phyloP scores from a whole-genome alignment of 371 early-diverging fungal species.

The Mucor saturninus region DNA sequence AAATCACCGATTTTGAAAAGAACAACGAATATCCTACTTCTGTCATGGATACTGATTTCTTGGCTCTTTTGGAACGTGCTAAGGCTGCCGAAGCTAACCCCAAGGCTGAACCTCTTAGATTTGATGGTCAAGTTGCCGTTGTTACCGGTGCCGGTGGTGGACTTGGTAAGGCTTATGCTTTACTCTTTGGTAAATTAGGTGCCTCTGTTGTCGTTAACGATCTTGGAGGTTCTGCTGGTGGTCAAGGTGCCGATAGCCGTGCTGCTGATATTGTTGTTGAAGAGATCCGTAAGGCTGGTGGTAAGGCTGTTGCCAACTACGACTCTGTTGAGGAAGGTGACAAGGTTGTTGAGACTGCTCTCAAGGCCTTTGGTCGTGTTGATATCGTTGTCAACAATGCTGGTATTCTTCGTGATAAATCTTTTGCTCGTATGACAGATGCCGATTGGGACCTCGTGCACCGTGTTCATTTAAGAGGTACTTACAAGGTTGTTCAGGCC shows the following conservation, averaged over 20 bases:
- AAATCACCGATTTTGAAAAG: constrained; percentile 78
- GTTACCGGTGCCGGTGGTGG: constrained; percentile 95
- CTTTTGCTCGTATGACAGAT: constrained; percentile 95
- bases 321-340: constrained; percentile 97
- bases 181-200: constrained; percentile 80
- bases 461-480: constrained; percentile 91
- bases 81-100: constrained; percentile 66
- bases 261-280: constrained; percentile 98
- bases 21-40: constrained; percentile 73
- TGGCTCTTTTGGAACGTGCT: constrained; percentile 80
- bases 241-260: constrained; percentile 66
- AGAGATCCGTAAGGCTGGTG: constrained; percentile 92
- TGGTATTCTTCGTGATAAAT: constrained; percentile 95
- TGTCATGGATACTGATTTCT: constrained; percentile 85
- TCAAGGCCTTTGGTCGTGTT: constrained; percentile 93
- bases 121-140: constrained; percentile 85
- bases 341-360: constrained; percentile 94
- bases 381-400: constrained; percentile 98
- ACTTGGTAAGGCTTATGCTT: constrained; percentile 89
- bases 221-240: constrained; percentile 68
- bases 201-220: constrained; percentile 93
- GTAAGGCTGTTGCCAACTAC: constrained; percentile 97
- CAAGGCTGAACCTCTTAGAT: constrained; percentile 66
- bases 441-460: constrained; percentile 96
- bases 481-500: constrained; percentile 94